These are phyloP conservation scores for Crotalaria pallida DNA, from an alignment of 306 rosid species.

Conservation along the genomic window DNA sequence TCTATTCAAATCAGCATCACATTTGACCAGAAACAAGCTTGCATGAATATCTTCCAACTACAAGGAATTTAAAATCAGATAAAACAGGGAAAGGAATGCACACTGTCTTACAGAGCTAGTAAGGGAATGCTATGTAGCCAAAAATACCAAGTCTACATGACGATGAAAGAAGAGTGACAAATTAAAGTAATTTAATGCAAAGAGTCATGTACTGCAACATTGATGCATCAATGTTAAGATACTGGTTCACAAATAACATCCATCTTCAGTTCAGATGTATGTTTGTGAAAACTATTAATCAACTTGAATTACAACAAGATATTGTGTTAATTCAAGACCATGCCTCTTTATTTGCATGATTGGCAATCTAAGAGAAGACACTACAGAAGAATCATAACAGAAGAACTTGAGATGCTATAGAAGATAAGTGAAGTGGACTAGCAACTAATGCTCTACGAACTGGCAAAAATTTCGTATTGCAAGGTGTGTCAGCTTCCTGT, in stretches of 20 bases:
- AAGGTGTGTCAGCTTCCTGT: not conserved
- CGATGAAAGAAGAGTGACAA: not conserved
- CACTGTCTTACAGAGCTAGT: not conserved
- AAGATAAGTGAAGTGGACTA: not conserved
- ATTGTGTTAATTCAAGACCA: not conserved
- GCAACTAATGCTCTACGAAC: not conserved
- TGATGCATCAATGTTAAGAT: not conserved
- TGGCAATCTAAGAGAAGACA: not conserved
- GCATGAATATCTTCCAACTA: slow-evolving; percentile 95
- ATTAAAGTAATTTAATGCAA: not conserved
- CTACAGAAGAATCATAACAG: not conserved
- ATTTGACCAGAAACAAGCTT: slow-evolving; percentile 92
- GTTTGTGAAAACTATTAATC: not conserved
- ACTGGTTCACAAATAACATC: not conserved
- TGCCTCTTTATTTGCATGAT: not conserved
- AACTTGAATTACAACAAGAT: not conserved
- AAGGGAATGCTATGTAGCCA: not conserved
- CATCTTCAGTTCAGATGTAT: not conserved
- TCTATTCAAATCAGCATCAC: slow-evolving; percentile 74
- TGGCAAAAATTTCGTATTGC: not conserved
- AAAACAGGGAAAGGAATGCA: slow-evolving; percentile 1
- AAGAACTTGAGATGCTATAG: not conserved
- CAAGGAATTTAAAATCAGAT: slow-evolving; percentile 23
- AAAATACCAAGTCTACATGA: slow-evolving; percentile 5
- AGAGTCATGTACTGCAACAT: not conserved